phyloP scores from a whole-genome alignment of 768 basidiomycete genomes.

The Rhizopogon vulgaris region DNA sequence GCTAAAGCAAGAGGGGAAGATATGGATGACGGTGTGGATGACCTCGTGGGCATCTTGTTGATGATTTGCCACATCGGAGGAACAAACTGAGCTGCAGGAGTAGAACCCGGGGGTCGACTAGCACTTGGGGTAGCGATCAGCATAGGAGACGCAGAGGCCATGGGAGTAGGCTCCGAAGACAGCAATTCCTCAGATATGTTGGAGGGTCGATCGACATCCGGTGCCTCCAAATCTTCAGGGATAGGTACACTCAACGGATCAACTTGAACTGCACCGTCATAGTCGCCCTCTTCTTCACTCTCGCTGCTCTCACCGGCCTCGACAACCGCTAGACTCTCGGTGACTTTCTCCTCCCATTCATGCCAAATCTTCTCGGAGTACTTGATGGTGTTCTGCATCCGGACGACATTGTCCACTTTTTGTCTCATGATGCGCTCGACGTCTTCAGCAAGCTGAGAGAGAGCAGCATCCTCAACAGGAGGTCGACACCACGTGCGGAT shows the following conservation, averaged over 20 bases:
- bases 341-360: slow-evolving; percentile 93
- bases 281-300: slow-evolving; percentile 36
- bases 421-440: slow-evolving; percentile 85
- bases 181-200: slow-evolving; percentile 20
- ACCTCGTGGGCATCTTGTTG: slow-evolving; percentile 59
- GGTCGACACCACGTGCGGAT: slow-evolving; percentile 87
- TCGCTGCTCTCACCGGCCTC: slow-evolving; percentile 51
- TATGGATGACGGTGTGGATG: slow-evolving; percentile 83
- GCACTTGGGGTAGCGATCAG: slow-evolving; percentile 15
- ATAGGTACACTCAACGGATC: slow-evolving; percentile 10
- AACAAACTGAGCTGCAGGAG: slow-evolving; percentile 40
- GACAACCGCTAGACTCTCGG: slow-evolving; percentile 51
- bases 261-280: slow-evolving; percentile 26
- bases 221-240: slow-evolving; percentile 18
- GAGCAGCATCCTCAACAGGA: slow-evolving; percentile 75
- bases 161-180: slow-evolving; percentile 63
- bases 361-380: slow-evolving; percentile 96
- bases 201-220: slow-evolving; percentile 4
- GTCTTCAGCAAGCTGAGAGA: slow-evolving; percentile 79
- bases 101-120: slow-evolving; percentile 20
- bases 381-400: slow-evolving; percentile 94
- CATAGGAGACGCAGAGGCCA: slow-evolving; percentile 48
- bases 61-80: slow-evolving; percentile 34
- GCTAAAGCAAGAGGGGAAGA: slow-evolving; percentile 84
- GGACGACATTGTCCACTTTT: slow-evolving; percentile 91